Evolutionary conservation across 345 rosid species (phyloP), one percentile per base, ranked within the genome.

Genomic region (Firmiana major): DNA sequence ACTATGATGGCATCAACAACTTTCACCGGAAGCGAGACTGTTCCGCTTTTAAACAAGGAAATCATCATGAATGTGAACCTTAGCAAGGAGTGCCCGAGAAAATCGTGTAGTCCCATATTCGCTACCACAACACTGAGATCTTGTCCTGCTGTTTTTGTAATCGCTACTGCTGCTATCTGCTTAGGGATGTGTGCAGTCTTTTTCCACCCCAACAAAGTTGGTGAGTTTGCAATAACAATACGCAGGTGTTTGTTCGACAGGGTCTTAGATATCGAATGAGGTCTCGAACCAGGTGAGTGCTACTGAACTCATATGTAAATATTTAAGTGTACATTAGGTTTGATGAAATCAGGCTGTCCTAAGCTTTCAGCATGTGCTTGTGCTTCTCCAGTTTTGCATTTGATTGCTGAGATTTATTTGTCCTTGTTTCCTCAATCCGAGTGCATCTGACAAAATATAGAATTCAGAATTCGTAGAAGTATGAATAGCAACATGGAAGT

Each of bases 121-220:
- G 63, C 88, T 8, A 45, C 79, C 77, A 75, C 55, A 34, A 72
- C 77, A 28, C 66, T 82, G 60, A 85, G 86, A 66, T 80, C 89
- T 59, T 90, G 87, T n/a, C 87, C 92, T 9, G 26, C 91, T 7
- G 19, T 87, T 12, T 66, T 86, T 19, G 26, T 87, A 74, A 74
- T 90, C 2, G 81, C 89, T 28, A 58, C 85, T 9, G 74, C 85
- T 6, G 89, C 86, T 0, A 79, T 96, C 24, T 96, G 99, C 83
- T 83, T 90, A 34, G 97, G 89, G 63, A 79, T 86, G 78, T 93
- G 98, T 78, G 89, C 88, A 7, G 83, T 90, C 26, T 70, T 91
- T 43, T 81, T 92, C 76, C 99, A 96, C 82, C 97, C 99, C 34
- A 82, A 79, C 63, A 87, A 85, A 83, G 90, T 92, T 51, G 85